Evolutionary conservation across 805 yeast genomes (phyloP).

Genomic region (Blastobotrys muscicola): DNA sequence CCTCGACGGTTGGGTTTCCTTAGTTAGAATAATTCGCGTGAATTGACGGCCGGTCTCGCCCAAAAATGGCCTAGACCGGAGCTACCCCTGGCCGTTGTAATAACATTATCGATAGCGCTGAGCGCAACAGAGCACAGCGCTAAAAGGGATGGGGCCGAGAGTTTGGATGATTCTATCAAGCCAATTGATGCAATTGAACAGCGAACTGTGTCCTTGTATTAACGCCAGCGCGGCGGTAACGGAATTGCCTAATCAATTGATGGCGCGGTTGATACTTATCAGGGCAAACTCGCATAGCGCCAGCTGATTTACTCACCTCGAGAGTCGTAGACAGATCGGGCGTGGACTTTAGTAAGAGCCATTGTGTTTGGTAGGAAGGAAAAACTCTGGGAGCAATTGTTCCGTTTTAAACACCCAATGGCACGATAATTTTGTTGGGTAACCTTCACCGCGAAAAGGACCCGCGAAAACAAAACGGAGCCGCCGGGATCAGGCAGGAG

Average conservation of each 20-base stretch:
- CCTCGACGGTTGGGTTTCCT: conserved; percentile 97
- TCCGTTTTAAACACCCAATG: no score
- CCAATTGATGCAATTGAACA: not conserved
- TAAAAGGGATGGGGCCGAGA: no score
- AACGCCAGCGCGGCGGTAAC: not conserved
- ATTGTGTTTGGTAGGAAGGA: conserved; percentile 29
- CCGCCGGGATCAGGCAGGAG: no score
- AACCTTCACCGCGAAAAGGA: no score
- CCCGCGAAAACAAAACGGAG: no score
- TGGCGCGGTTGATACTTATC: no score
- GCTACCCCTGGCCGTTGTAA: not conserved
- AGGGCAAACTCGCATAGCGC: no score
- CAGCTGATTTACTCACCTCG: conserved; percentile 50
- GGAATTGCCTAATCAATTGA: not conserved
- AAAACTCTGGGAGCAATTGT: not conserved
- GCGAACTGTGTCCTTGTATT: not conserved
- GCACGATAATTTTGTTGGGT: no score
- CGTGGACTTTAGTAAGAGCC: conserved; percentile 81
- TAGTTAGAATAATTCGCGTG: not conserved
- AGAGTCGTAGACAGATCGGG: conserved; percentile 98
- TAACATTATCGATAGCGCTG: not conserved
- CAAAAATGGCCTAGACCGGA: not conserved
- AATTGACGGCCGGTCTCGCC: not conserved
- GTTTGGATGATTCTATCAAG: no score
- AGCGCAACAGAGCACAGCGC: no score